phyloP scores from a whole-genome alignment of 2,329 filamentous ascomycete species.

The Sporothrix sp. region DNA sequence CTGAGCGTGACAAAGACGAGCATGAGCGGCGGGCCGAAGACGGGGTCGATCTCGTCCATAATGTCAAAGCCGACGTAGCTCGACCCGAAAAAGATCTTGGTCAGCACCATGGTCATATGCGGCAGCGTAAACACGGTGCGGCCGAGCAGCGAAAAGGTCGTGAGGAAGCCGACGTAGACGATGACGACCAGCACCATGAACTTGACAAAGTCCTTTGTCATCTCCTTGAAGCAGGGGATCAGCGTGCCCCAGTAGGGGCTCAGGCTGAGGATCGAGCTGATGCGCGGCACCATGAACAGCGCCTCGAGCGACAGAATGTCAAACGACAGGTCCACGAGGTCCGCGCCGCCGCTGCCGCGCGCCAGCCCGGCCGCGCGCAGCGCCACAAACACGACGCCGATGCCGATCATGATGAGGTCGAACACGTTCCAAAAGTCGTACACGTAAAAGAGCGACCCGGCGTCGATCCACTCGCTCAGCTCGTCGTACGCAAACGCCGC shows the following conservation, averaged over 20 bases:
- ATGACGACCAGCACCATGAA: slow-evolving; percentile 69
- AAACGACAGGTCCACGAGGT: slow-evolving; percentile 69
- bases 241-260: slow-evolving; percentile 85
- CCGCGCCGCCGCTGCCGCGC: slow-evolving; percentile 46
- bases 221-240: slow-evolving; percentile 85
- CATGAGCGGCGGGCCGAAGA: slow-evolving; percentile 51
- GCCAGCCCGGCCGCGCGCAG: slow-evolving; percentile 57
- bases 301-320: slow-evolving; percentile 85
- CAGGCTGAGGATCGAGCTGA: slow-evolving; percentile 77
- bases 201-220: slow-evolving; percentile 87
- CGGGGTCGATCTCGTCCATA: slow-evolving; percentile 48
- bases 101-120: slow-evolving; percentile 65
- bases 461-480: slow-evolving; percentile 74
- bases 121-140: slow-evolving; percentile 54
- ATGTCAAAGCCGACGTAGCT: slow-evolving; percentile 65
- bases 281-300: slow-evolving; percentile 78
- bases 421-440: slow-evolving; percentile 75
- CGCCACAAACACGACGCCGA: slow-evolving; percentile 42
- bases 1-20: slow-evolving; percentile 68
- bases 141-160: slow-evolving; percentile 73
- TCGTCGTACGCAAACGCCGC: slow-evolving; percentile 82
- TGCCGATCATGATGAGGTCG: slow-evolving; percentile 62
- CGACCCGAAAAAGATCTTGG: slow-evolving; percentile 73
- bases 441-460: slow-evolving; percentile 76
- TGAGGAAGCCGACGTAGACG: slow-evolving; percentile 79